These are phyloP conservation scores for Candida michaelii DNA, from an alignment of 805 yeast species.

Conservation along the genomic window DNA sequence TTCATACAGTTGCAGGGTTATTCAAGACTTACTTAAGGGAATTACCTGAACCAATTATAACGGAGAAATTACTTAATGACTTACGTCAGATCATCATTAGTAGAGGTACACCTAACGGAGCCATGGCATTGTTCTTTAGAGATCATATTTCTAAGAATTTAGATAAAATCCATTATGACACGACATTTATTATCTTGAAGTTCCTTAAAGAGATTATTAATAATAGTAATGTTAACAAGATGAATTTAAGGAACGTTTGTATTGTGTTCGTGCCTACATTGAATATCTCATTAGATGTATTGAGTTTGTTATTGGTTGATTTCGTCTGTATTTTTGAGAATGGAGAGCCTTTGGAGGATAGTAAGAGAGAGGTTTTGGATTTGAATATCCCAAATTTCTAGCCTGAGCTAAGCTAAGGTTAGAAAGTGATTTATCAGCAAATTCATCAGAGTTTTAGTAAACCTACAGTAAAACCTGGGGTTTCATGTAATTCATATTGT, in stretches of 20 bases:
- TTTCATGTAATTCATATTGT: too few relatives aligned
- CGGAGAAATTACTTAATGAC: conserved; percentile 44
- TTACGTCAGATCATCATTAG: conserved; percentile 23
- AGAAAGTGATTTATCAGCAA: too few relatives aligned
- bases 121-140: conserved; percentile 26
- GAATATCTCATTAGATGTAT: conserved; percentile 60
- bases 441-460: too few relatives aligned
- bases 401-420: too few relatives aligned
- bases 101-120: conserved; percentile 17
- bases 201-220: conserved; percentile 65
- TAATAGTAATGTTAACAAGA: conserved; percentile 65
- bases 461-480: too few relatives aligned
- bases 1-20: conserved; percentile 84
- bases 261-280: conserved; percentile 83
- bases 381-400: conserved; percentile 51
- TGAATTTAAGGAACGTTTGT: conserved; percentile 77
- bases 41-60: conserved; percentile 67
- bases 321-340: conserved; percentile 60
- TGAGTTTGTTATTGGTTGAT: conserved; percentile 61
- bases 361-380: conserved; percentile 49
- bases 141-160: conserved; percentile 41
- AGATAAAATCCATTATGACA: conserved; percentile 56
- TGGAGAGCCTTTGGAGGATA: conserved; percentile 42
- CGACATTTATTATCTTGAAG: conserved; percentile 64
- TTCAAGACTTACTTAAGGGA: conserved; percentile 80